Evolutionary conservation across 169 alveolate genomes (phyloP), one percentile per base, ranked within the genome.

Genomic region (Babesia ovis): DNA sequence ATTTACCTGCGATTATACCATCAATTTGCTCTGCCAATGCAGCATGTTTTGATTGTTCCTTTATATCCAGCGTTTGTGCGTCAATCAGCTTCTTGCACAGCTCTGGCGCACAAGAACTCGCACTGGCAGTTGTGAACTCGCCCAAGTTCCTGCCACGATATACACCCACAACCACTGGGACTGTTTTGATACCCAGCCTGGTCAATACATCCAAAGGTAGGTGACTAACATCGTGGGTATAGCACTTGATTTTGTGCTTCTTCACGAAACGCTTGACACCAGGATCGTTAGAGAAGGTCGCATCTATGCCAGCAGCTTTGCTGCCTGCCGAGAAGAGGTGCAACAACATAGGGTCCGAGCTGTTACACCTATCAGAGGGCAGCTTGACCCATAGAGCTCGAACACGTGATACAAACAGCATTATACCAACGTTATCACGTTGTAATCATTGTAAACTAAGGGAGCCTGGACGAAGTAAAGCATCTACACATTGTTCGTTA

Each of bases 161-260:
- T 25, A 76, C 27, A 25, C 74, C 80, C 39, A 76, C 45, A 16
- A 68, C 31, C 4, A 68, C 61, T 27, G 85, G 85, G 1, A 67
- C 85, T 32, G 73, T 76, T 8, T 34, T 66, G 23, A 76, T 51
- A 18, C 55, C 80, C 4, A 76, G 57, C 37, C 55, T 53, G 22
- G 68, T 62, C 23, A 76, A 14, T 0, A 66, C 23, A 12, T 54
- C 57, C 2, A 55, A 56, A 31, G 58, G 79, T 29, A 67, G 18
- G 9, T 60, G 37, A 0, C 43, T 34, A 20, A 67, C 66, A 27
- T 76, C 73, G 48, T 54, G 59, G 0, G 53, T 51, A 16, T 66
- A 76, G 34, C 85, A 76, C 25, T 50, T 66, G 23, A 76, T 66
- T 32, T 53, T 50, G n/a, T 55, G 54, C 3, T 60, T 53, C 32